Conservation (phyloP, 192 early-diverging fungal species). For the Coemansia sp. region DNA sequence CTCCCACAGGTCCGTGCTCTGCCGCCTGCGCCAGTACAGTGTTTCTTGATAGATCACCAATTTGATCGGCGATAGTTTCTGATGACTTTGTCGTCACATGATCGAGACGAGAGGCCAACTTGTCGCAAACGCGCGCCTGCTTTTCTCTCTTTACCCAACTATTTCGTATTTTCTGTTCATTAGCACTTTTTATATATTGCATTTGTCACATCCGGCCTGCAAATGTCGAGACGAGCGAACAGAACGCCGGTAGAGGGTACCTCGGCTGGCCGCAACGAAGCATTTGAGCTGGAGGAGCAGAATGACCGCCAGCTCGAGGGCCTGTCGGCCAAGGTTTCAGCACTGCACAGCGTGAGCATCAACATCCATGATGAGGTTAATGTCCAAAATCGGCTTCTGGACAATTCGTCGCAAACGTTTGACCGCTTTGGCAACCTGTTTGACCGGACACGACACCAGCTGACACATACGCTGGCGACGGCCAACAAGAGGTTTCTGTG, state of each 20-base stretch:
- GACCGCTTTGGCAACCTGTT: constrained; percentile 47
- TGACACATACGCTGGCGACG: constrained; percentile 40
- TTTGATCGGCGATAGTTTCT: no score
- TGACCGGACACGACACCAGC: constrained; percentile 34
- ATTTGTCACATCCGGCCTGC: neutral
- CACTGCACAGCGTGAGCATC: constrained; percentile 40
- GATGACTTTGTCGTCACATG: no score
- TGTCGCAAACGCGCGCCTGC: no score
- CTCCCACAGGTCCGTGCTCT: no score
- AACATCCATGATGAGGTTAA: constrained; percentile 43
- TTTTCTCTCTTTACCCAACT: no score
- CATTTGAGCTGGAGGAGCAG: constrained; percentile 47
- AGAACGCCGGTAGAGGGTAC: constrained; percentile 23
- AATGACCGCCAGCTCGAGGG: constrained; percentile 40
- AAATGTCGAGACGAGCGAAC: constrained; percentile 39
- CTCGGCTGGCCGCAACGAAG: constrained; percentile 24
- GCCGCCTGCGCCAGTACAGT: no score
- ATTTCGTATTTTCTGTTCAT: neutral
- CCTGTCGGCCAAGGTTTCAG: constrained; percentile 42
- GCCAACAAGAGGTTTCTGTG: constrained; percentile 38
- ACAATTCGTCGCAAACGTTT: constrained; percentile 33
- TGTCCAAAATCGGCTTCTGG: constrained; percentile 42
- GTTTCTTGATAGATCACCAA: no score
- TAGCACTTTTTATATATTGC: neutral
- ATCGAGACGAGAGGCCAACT: no score